These are phyloP conservation scores for Agaricales sp. DNA, from an alignment of 1,284 basidiomycete genomes.

Conservation along the genomic window DNA sequence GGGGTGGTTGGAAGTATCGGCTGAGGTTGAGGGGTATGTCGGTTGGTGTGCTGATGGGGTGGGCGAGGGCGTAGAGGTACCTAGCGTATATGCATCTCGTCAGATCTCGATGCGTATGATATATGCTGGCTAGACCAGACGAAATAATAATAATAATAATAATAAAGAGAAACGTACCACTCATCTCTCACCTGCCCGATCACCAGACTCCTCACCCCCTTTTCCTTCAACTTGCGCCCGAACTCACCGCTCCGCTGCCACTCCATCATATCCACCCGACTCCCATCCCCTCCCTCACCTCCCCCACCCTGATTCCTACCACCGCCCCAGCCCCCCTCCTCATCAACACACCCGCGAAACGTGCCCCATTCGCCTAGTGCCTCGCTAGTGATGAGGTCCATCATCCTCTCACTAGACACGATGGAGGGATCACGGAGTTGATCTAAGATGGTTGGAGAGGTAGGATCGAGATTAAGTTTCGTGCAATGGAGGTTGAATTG, in stretches of 20 bases:
- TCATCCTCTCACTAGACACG: constrained; percentile 39
- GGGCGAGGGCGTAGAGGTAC: constrained; percentile 60
- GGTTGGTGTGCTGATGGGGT: constrained; percentile 34
- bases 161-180: constrained; percentile 27
- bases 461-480: constrained; percentile 43
- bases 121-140: no score
- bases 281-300: no score
- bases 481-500: constrained; percentile 55
- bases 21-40: constrained; percentile 50
- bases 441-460: constrained; percentile 32
- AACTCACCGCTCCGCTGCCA: constrained; percentile 60
- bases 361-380: constrained; percentile 44
- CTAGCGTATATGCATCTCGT: not conserved
- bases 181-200: constrained; percentile 66
- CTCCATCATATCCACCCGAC: constrained; percentile 43
- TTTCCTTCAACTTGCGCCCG: constrained; percentile 39
- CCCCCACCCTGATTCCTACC: no score
- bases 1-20: constrained; percentile 45
- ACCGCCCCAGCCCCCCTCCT: constrained; percentile 34
- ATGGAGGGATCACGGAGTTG: constrained; percentile 38
- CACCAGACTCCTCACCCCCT: constrained; percentile 50
- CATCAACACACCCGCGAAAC: constrained; percentile 57
- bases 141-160: not conserved
- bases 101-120: no score
- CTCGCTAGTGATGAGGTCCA: constrained; percentile 46